Conservation (phyloP, 768 basidiomycete genomes). For the Amanita thiersii region DNA sequence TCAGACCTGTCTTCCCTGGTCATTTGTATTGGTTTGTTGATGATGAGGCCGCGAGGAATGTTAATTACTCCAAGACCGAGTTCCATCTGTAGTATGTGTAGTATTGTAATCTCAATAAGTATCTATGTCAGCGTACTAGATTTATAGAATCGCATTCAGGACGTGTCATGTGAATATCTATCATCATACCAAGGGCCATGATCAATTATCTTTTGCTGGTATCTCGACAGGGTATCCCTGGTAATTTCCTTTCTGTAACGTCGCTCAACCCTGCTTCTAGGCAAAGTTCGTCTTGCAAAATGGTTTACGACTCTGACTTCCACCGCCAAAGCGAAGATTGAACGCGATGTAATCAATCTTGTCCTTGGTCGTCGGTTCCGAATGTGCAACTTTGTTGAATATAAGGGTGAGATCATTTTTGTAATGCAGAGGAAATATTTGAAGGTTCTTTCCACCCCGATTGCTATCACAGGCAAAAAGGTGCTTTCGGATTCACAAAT, state of each 20-base stretch:
- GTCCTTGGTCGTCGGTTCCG: conserved; percentile 80
- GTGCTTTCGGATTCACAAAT: conserved; percentile 8
- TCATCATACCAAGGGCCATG: too few relatives aligned
- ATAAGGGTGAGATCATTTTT: conserved; percentile 61
- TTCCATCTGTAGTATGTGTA: conserved; percentile 43
- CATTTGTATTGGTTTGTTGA: conserved; percentile 95
- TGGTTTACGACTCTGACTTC: conserved; percentile 87
- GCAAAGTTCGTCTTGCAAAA: conserved; percentile 91
- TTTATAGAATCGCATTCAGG: too few relatives aligned
- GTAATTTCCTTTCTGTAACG: too few relatives aligned
- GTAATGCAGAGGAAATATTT: background rate
- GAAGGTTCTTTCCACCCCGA: background rate
- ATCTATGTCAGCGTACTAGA: background rate
- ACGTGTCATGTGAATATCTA: too few relatives aligned
- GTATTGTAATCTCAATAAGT: background rate
- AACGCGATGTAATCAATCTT: conserved; percentile 92
- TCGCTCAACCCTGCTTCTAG: conserved; percentile 40
- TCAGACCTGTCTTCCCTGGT: conserved; percentile 72
- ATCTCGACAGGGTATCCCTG: background rate
- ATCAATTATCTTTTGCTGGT: conserved; percentile 2
- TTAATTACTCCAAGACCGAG: conserved; percentile 45
- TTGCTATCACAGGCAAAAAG: conserved; percentile 20
- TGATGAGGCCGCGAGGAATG: conserved; percentile 65
- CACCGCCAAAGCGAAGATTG: conserved; percentile 82
- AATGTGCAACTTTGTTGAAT: conserved; percentile 96